Evolutionary conservation across 805 yeast genomes (phyloP), one percentile per base, ranked within the genome.

Genomic region (Soucietia sequanensis): DNA sequence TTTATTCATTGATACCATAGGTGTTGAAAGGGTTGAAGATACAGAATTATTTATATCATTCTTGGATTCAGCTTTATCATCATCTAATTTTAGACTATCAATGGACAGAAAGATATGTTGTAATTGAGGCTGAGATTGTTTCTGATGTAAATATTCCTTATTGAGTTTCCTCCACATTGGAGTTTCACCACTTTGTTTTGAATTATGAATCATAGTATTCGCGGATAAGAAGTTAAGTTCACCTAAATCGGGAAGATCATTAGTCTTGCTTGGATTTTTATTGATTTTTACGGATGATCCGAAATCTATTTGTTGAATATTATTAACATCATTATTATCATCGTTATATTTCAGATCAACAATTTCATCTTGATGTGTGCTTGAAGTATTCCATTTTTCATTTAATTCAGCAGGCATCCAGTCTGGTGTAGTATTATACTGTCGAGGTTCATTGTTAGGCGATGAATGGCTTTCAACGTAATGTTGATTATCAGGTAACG

Each of bases 361-460:
- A n/a, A n/a, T n/a, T n/a, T n/a, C n/a, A n/a, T n/a, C n/a, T n/a
- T n/a, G n/a, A n/a, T n/a, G n/a, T n/a, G n/a, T n/a, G n/a, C n/a
- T n/a, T 9, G 25, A 26, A 6, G 46, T 41, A 11, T 39, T 47
- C 71, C 72, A 67, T 34, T 54, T 56, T 5, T 58, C 67, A 19
- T 49, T 52, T 34, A 68, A 55, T 24, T 52, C 69, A 9, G 57
- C 38, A 0, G 72, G 72, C 71, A 68, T 67, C 73, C 72, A 67
- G 23, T 56, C 59, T 0, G 71, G 71, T 3, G 72, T 66, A 8
- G 12, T 12, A 7, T 16, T 16, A n/a, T 12, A 24, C 5, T 24
- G 16, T 4, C 12, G 16, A 7, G 22, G 31, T 3, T 29, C 14
- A 13, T 18, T 29, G 11, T 8, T 8, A 9, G 23, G 23, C 8